These are phyloP conservation scores for Monosporascus ibericus DNA, from an alignment of 2,329 filamentous ascomycete genomes.

Conservation along the genomic window DNA sequence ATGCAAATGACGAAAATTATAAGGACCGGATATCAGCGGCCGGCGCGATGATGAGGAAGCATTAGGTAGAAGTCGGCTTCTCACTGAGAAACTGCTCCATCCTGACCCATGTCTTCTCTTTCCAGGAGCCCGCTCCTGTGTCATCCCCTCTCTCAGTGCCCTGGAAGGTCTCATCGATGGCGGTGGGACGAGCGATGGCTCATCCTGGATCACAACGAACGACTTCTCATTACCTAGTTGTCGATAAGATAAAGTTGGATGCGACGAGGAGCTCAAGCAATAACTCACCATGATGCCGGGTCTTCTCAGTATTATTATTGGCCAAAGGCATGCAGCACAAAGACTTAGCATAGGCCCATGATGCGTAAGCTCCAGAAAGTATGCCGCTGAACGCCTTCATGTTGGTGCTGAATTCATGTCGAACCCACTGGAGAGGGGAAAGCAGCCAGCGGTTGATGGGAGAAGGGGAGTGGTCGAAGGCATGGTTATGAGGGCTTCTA, in stretches of 20 bases:
- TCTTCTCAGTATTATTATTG: conserved; percentile 33
- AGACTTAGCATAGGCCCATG: conserved; percentile 41
- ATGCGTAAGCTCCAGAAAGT: conserved; percentile 34
- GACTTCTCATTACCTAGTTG: conserved; percentile 24
- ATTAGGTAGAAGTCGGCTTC: conserved; percentile 39
- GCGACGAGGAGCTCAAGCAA: conserved; percentile 14
- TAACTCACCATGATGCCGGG: conserved; percentile 32
- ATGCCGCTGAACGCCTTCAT: conserved; percentile 39
- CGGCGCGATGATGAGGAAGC: conserved; percentile 37
- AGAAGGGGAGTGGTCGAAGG: conserved; percentile 14
- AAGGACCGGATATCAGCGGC: conserved; percentile 52
- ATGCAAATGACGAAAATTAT: conserved; percentile 54
- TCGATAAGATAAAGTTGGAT: conserved; percentile 6
- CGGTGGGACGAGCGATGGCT: conserved; percentile 31
- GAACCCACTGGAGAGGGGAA: conserved; percentile 13
- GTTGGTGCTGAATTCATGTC: conserved; percentile 26
- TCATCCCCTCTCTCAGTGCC: conserved; percentile 18
- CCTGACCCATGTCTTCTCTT: conserved; percentile 31
- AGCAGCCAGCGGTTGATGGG: conserved; percentile 25
- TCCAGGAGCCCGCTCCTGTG: conserved; percentile 28
- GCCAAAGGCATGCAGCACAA: conserved; percentile 38
- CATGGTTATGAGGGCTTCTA: conserved; percentile 18
- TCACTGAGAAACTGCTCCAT: conserved; percentile 38
- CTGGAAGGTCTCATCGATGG: conserved; percentile 23
- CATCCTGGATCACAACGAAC: conserved; percentile 31